phyloP scores from a whole-genome alignment of 352 stramenopile species.

The Peronosclerospora sorghi region DNA sequence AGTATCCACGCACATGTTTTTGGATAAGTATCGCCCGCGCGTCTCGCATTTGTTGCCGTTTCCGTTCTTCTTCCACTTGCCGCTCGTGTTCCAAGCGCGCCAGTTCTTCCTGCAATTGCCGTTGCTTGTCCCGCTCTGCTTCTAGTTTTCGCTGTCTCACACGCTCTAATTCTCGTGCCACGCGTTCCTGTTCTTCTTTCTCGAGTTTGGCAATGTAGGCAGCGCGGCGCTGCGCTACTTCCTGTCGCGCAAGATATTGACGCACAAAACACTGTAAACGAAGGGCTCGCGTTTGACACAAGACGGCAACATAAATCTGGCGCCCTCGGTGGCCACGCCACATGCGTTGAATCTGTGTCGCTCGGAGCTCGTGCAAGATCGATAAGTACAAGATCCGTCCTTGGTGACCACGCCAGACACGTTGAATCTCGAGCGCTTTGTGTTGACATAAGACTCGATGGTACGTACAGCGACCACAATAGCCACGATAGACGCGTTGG shows the following conservation, averaged over 20 bases:
- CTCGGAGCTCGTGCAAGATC: conserved; percentile 21
- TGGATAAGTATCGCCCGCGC: conserved; percentile 38
- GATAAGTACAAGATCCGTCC: conserved; percentile 19
- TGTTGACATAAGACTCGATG: conserved; percentile 20
- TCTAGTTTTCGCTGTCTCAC: conserved; percentile 20
- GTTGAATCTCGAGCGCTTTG: conserved; percentile 29
- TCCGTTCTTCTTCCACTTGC: conserved; percentile 21
- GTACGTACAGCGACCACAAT: conserved; percentile 28
- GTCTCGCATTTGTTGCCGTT: conserved; percentile 12
- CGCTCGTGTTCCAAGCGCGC: conserved; percentile 24
- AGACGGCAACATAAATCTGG: conserved; percentile 16
- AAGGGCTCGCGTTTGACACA: conserved; percentile 32
- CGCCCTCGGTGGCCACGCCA: conserved; percentile 33
- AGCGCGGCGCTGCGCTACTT: conserved; percentile 17
- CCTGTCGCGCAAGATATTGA: conserved; percentile 25
- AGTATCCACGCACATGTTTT: conserved; percentile 32
- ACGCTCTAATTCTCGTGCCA: conserved; percentile 21
- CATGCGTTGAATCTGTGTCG: conserved; percentile 35
- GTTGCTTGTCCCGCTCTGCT: conserved; percentile 22
- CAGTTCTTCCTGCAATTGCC: conserved; percentile 22
- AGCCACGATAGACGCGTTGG: conserved; percentile 32
- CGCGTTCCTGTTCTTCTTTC: conserved; percentile 24
- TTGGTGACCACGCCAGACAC: conserved; percentile 24
- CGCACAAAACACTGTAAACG: conserved; percentile 42
- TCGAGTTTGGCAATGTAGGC: conserved; percentile 28